Percentiles rank a stretch among this genome's conserved stretches.
phyloP scores from a whole-genome alignment of 139 green algal species.

The Coelastrella sp. region DNA sequence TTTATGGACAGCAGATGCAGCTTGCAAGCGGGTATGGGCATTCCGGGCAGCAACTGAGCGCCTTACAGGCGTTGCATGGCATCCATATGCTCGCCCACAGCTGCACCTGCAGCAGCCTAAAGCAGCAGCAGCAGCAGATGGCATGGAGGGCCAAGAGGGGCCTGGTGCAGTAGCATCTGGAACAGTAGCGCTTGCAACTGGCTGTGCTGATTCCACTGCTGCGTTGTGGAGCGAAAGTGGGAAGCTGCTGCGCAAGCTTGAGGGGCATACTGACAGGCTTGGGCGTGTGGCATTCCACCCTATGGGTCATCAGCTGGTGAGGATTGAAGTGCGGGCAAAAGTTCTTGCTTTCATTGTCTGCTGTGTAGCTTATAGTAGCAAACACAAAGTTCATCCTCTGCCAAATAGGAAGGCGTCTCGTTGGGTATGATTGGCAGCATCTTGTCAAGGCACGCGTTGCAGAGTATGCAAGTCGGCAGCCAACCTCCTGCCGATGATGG shows the following conservation, averaged over 20 bases:
- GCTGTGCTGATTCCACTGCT: conserved; percentile 75
- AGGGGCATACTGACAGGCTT: conserved; percentile 89
- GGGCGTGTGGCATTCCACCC: conserved; percentile 92
- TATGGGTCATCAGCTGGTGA: conserved; percentile 82
- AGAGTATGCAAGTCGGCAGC: too few species aligned
- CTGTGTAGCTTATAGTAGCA: too few species aligned
- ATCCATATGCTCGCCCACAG: conserved; percentile 67
- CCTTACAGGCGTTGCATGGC: conserved; percentile 88
- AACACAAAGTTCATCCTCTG: too few species aligned
- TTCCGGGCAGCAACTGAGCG: conserved; percentile 82
- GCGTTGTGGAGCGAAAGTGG: conserved; percentile 54
- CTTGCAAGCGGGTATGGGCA: conserved; percentile 52
- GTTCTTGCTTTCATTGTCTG: too few species aligned
- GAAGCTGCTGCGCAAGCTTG: conserved; percentile 70
- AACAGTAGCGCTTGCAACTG: conserved; percentile 58
- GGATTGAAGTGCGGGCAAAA: too few species aligned
- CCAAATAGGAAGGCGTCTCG: too few species aligned
- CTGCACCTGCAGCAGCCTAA: neutral
- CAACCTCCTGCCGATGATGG: too few species aligned
- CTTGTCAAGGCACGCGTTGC: too few species aligned
- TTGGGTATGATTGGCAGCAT: too few species aligned
- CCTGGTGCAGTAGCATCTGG: conserved; percentile 29
- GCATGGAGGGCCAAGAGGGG: conserved; percentile 23
- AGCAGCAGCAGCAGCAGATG: neutral
- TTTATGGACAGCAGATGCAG: conserved; percentile 75